Conservation (phyloP, 2,329 filamentous ascomycete species). For the Monilinia fructicola region DNA sequence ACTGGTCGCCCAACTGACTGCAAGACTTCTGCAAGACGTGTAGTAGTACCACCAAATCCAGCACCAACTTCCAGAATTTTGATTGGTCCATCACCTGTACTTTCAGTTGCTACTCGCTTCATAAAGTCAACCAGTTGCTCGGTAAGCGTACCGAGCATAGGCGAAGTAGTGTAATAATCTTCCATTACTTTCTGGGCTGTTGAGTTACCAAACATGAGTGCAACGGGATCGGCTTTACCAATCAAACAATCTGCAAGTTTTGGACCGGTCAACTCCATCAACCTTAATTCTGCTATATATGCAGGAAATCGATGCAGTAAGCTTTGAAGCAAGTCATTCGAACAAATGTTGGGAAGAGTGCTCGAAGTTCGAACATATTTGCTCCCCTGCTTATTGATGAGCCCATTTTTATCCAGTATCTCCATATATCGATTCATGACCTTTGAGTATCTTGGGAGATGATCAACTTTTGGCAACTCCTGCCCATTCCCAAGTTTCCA, state of each 20-base stretch:
- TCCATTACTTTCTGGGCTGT: slow-evolving; percentile 29
- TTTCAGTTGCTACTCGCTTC: neutral
- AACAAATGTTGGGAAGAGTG: neutral
- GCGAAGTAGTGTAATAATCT: slow-evolving; percentile 29
- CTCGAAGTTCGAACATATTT: slow-evolving; percentile 24
- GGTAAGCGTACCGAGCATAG: slow-evolving; percentile 3
- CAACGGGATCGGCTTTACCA: slow-evolving; percentile 31
- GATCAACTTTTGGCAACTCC: slow-evolving; percentile 27
- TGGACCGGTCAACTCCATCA: slow-evolving; percentile 29
- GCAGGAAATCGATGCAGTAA: slow-evolving; percentile 39
- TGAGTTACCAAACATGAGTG: slow-evolving; percentile 33
- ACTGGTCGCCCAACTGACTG: neutral
- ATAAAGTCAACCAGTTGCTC: slow-evolving; percentile 12
- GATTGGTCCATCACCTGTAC: neutral
- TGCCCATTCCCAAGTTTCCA: slow-evolving; percentile 27
- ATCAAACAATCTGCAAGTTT: slow-evolving; percentile 30
- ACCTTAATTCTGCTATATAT: slow-evolving; percentile 33
- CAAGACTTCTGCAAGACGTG: slow-evolving; percentile 1
- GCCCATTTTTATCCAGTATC: slow-evolving; percentile 34
- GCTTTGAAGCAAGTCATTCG: slow-evolving; percentile 14
- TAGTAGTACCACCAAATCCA: slow-evolving; percentile 32
- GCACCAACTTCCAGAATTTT: slow-evolving; percentile 46
- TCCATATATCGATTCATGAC: slow-evolving; percentile 35
- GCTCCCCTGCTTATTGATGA: slow-evolving; percentile 22
- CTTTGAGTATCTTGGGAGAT: slow-evolving; percentile 35